Evolutionary conservation across 192 early-diverging fungal species (phyloP).

Genomic region (Radiomyces spectabilis): DNA sequence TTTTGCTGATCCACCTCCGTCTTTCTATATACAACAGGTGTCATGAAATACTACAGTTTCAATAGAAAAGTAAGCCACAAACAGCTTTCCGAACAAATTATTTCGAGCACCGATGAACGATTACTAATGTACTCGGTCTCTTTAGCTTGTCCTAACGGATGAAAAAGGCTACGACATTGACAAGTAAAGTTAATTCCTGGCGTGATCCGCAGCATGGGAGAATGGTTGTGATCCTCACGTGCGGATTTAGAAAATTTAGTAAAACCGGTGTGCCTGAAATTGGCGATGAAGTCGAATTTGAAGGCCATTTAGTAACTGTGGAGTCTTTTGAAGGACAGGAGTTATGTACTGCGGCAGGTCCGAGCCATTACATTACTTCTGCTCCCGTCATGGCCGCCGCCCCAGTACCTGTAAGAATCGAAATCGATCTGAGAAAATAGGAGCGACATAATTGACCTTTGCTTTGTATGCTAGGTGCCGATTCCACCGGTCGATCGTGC

Average conservation of each 20-base stretch:
- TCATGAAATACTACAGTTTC: constrained; percentile 14
- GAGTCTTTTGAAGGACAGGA: constrained; percentile 18
- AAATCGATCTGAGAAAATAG: no score
- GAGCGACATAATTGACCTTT: no score
- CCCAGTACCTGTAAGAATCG: no score
- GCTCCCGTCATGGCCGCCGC: no score
- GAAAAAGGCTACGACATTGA: constrained; percentile 36
- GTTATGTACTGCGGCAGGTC: no score
- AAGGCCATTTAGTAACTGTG: constrained; percentile 36
- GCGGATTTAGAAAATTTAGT: constrained; percentile 15
- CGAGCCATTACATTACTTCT: no score
- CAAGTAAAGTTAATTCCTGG: constrained; percentile 15
- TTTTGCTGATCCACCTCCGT: not conserved
- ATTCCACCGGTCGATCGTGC: no score
- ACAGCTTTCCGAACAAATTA: not conserved
- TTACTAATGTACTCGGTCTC: not conserved
- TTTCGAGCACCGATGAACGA: not conserved
- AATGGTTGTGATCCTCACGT: not conserved
- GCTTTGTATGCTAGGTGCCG: no score
- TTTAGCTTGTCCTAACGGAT: constrained; percentile 36
- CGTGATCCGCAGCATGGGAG: not conserved
- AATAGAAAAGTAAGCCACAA: constrained; percentile 11
- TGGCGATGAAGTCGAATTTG: constrained; percentile 48
- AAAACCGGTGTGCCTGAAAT: constrained; percentile 2
- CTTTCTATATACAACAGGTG: constrained; percentile 1